These are phyloP conservation scores for Murraya koenigii DNA, from an alignment of 345 rosid species.

Conservation along the genomic window DNA sequence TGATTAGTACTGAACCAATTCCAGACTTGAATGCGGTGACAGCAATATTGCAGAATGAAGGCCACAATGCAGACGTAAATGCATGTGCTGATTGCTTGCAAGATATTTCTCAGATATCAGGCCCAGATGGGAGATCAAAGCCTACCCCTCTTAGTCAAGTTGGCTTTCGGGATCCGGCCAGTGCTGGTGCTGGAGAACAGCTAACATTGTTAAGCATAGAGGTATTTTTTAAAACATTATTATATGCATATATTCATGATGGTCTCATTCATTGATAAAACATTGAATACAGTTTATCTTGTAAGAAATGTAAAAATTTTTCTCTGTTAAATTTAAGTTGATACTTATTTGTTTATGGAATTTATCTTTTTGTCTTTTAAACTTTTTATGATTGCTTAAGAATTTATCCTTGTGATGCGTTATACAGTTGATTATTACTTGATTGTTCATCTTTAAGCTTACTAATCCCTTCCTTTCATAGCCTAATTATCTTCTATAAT, in stretches of 20 bases:
- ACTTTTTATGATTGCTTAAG: background rate
- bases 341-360: background rate
- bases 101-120: constrained; percentile 87
- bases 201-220: constrained; percentile 83
- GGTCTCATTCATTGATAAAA: background rate
- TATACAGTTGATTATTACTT: background rate
- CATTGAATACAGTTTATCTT: background rate
- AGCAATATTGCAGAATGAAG: constrained; percentile 33
- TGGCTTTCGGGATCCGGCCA: constrained; percentile 95
- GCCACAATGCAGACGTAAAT: constrained; percentile 28
- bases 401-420: background rate
- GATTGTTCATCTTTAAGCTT: background rate
- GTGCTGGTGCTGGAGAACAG: constrained; percentile 93
- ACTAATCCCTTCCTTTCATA: background rate
- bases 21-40: constrained; percentile 18
- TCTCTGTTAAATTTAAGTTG: background rate
- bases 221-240: constrained; percentile 41
- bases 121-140: constrained; percentile 70
- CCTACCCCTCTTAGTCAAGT: constrained; percentile 92
- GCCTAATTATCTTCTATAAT: background rate
- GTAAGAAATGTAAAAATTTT: background rate
- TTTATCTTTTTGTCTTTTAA: background rate
- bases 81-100: constrained; percentile 30
- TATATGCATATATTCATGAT: background rate
- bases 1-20: constrained; percentile 27